Evolutionary conservation across 257 asterid species (phyloP), one percentile per base, ranked within the genome.

Genomic region (Petunia secreta): DNA sequence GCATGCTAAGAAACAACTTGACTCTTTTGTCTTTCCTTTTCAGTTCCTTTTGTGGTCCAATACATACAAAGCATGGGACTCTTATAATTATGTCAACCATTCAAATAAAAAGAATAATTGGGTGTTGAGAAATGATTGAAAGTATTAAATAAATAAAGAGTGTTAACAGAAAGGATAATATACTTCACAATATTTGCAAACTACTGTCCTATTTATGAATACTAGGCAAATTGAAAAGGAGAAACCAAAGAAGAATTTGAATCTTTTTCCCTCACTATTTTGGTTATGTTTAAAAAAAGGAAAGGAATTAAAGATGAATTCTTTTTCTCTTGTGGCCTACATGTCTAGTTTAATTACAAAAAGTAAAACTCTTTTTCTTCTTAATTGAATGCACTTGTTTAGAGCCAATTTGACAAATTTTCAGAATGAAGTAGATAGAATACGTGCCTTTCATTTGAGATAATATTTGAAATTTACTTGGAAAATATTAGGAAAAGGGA

Each of bases 21-120:
- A 71, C 14, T 50, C 57, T 5, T 34, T 73, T 71, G 25, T 4
- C 40, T 48, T 34, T 5, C 41, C 5, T 34, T 71, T 38, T 34
- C 10, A 71, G n/a, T 6, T 48, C 60, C 34, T 11, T 10, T 34
- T 34, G 62, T 73, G 78, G 78, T 73, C 78, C 78, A 73, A 50
- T 73, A 50, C 78, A 16, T 50, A 34, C 78, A 73, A 48, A 73
- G 78, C 78, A 73, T 73, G 78, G 62, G 78, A 73, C 48, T 73
- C 78, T 73, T 34, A 34, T 73, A 2, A 73, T 73, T 73, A 36
- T 34, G 46, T 50, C 78, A 50, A 73, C 36, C 48, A 48, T 50
- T 48, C 16, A 36, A 13, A 73, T 25, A 55, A 36, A 1, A 0
- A 73, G 25, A 25, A 25, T 48, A 50, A 5, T 50, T 50, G 62